Percentiles rank a stretch among this genome's conserved stretches.
Evolutionary conservation across 306 rosid genomes (phyloP).

Genomic region (Ammopiptanthus mongolicus): DNA sequence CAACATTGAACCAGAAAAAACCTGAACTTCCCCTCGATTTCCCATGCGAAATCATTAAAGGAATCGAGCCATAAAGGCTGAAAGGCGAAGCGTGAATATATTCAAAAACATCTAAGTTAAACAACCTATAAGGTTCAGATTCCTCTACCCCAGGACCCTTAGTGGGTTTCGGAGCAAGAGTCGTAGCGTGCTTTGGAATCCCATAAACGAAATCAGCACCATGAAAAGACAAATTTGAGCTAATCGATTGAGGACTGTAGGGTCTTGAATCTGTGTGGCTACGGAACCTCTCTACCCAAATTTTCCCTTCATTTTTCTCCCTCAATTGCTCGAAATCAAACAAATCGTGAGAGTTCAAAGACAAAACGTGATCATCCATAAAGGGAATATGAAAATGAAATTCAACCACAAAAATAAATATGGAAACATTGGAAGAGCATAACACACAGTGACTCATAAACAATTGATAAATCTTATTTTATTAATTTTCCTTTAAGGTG

Average conservation of each 20-base stretch:
- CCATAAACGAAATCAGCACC: conserved; percentile 85
- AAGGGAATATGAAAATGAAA: too few species aligned
- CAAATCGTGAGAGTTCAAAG: conserved; percentile 74
- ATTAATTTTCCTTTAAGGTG: too few species aligned
- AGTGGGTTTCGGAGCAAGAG: conserved; percentile 69
- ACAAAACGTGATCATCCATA: conserved; percentile 59
- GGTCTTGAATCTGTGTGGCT: conserved; percentile 75
- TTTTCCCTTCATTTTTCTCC: conserved; percentile 59
- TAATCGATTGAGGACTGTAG: conserved; percentile 84
- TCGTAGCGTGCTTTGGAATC: conserved; percentile 81
- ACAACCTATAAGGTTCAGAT: conserved; percentile 86
- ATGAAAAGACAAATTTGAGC: conserved; percentile 79
- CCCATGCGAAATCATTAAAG: conserved; percentile 92
- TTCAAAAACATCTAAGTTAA: conserved; percentile 88
- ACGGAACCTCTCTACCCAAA: conserved; percentile 75
- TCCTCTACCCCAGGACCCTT: conserved; percentile 78
- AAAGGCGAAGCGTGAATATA: conserved; percentile 78
- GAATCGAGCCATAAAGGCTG: conserved; percentile 85
- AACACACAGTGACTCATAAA: too few species aligned
- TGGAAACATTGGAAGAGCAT: too few species aligned
- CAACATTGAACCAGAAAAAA: conserved; percentile 92
- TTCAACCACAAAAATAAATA: too few species aligned
- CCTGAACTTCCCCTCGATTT: conserved; percentile 63
- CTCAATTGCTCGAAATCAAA: conserved; percentile 85
- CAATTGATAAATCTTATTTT: too few species aligned